A percentile compares a stretch with the other conserved stretches of the same genome.
Conservation (phyloP, 371 early-diverging fungal genomes). For the Mortierella sp. region DNA sequence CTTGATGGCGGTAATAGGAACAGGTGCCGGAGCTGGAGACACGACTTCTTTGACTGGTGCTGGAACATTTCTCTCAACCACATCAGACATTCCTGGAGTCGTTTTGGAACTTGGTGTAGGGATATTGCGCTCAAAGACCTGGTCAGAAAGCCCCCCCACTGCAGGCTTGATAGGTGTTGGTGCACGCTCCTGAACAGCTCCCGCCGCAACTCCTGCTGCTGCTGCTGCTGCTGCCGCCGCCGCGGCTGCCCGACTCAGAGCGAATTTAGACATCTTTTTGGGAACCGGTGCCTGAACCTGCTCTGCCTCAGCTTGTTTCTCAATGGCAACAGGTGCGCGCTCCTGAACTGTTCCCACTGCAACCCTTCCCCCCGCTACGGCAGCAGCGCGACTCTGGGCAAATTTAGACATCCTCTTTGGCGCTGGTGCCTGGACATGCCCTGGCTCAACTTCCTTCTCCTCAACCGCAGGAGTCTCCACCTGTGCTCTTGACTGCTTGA, state of each 20-base stretch:
- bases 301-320: neutral
- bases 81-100: conserved; percentile 26
- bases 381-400: conserved; percentile 35
- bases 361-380: conserved; percentile 4
- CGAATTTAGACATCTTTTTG: conserved; percentile 47
- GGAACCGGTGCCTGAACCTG: conserved; percentile 7
- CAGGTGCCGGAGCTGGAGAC: neutral
- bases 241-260: conserved; percentile 32
- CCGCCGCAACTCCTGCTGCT: neutral
- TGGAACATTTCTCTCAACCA: conserved; percentile 9
- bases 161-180: conserved; percentile 13
- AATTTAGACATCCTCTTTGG: conserved; percentile 46
- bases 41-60: conserved; percentile 19
- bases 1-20: conserved; percentile 21
- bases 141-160: conserved; percentile 27
- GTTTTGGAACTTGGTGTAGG: conserved; percentile 2
- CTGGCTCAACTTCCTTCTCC: neutral
- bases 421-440: conserved; percentile 3
- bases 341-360: neutral
- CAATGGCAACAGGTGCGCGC: no score
- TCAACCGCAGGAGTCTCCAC: neutral
- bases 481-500: conserved; percentile 36
- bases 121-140: conserved; percentile 21
- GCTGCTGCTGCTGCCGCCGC: no score
- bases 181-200: conserved; percentile 2